These are phyloP conservation scores for Exserohilum turcica DNA, from an alignment of 2,329 filamentous ascomycete species.

Conservation along the genomic window DNA sequence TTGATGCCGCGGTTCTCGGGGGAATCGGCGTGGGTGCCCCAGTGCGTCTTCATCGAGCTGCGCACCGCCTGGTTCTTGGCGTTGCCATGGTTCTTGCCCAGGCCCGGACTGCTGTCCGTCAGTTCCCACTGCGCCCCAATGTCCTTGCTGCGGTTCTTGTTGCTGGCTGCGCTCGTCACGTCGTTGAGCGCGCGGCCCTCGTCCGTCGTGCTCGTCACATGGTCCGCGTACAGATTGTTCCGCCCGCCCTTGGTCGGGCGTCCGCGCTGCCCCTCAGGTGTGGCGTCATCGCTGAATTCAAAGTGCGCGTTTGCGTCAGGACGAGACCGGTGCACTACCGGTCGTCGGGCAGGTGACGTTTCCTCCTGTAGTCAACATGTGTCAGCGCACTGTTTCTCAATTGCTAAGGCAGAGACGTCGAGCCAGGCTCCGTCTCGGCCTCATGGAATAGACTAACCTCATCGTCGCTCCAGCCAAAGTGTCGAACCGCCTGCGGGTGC, in stretches of 20 bases:
- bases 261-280: constrained; percentile 57
- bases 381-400: constrained; percentile 23
- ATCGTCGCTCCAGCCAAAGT: constrained; percentile 77
- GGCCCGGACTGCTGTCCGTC: constrained; percentile 67
- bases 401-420: constrained; percentile 2
- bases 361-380: constrained; percentile 52
- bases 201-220: constrained; percentile 61
- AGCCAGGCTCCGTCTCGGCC: constrained; percentile 21
- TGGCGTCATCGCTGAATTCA: constrained; percentile 77
- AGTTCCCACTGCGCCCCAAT: constrained; percentile 80
- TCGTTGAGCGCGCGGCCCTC: constrained; percentile 61
- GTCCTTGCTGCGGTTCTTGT: constrained; percentile 73
- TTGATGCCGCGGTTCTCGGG: constrained; percentile 43
- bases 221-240: constrained; percentile 79
- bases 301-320: constrained; percentile 84
- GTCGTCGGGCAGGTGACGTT: constrained; percentile 63
- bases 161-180: constrained; percentile 75
- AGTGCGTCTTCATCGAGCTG: constrained; percentile 58
- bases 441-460: constrained; percentile 51
- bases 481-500: constrained; percentile 71
- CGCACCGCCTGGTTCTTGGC: constrained; percentile 61
- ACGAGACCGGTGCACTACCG: constrained; percentile 69
- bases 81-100: constrained; percentile 46
- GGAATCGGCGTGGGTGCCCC: constrained; percentile 38
- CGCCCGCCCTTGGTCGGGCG: constrained; percentile 52